Evolutionary conservation across 306 rosid species (phyloP).

Genomic region (Cyamopsis tetragonoloba): DNA sequence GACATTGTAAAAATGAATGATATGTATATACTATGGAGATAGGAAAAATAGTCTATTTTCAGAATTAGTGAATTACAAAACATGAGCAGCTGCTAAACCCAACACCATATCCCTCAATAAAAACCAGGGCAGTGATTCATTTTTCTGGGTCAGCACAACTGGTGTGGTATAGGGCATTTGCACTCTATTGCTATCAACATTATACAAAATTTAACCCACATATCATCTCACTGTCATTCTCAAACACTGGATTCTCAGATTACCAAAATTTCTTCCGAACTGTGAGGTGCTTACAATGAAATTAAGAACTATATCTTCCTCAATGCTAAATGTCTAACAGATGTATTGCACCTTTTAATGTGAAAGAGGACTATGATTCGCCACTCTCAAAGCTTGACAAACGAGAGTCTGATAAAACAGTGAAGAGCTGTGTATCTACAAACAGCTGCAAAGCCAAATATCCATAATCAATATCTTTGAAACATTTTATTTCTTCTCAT

Average conservation of each 20-base stretch:
- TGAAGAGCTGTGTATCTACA: conserved; percentile 85
- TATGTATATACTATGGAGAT: neutral
- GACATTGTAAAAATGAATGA: neutral
- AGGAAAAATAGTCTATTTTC: neutral
- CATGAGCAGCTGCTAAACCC: conserved; percentile 25
- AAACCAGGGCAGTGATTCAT: conserved; percentile 43
- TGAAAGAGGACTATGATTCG: conserved; percentile 23
- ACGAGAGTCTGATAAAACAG: conserved; percentile 73
- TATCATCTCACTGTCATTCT: conserved; percentile 23
- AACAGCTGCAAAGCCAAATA: conserved; percentile 53
- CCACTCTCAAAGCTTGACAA: conserved; percentile 77
- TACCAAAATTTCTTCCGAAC: neutral
- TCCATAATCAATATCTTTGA: conserved; percentile 1
- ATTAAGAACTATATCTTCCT: conserved; percentile 13
- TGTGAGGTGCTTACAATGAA: neutral
- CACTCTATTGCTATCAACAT: conserved; percentile 21
- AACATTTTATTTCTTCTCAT: neutral
- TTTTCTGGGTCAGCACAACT: conserved; percentile 12
- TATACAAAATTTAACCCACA: conserved; percentile 22
- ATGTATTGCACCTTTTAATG: neutral
- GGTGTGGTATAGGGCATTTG: conserved; percentile 5
- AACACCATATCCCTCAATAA: conserved; percentile 37
- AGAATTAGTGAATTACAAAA: conserved; percentile 18
- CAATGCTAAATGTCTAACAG: neutral
- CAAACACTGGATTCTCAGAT: conserved; percentile 17